Conservation (phyloP, 495 filamentous ascomycete species). For the Talaromyces adpressus region DNA sequence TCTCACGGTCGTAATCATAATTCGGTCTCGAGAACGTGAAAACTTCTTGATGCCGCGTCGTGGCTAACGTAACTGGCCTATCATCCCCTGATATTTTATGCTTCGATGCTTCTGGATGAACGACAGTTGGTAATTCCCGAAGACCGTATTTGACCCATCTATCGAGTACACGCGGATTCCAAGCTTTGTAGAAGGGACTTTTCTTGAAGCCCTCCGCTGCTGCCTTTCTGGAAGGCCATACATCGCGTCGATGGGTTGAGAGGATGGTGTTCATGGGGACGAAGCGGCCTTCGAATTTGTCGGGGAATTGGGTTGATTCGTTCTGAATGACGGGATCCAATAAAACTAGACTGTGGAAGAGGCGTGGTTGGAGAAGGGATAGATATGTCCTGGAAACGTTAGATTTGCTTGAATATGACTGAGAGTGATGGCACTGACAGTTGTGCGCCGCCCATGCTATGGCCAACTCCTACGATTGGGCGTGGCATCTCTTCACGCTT, state of each 20-base stretch:
- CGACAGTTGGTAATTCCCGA: conserved; percentile 51
- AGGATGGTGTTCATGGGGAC: conserved; percentile 34
- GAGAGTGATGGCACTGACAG: conserved; percentile 29
- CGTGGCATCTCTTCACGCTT: conserved; percentile 79
- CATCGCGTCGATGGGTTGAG: conserved; percentile 59
- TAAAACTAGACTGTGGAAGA: conserved; percentile 68
- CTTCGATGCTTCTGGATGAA: conserved; percentile 37
- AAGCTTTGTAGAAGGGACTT: conserved; percentile 62
- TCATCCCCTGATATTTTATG: conserved; percentile 12
- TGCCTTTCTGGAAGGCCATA: conserved; percentile 58
- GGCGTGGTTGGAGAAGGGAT: conserved; percentile 72
- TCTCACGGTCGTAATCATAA: conserved; percentile 31
- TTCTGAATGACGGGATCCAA: conserved; percentile 73
- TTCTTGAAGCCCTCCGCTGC: conserved; percentile 53
- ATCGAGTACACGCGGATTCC: conserved; percentile 68
- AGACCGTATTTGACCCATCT: conserved; percentile 60
- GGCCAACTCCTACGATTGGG: conserved; percentile 83
- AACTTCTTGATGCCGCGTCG: conserved; percentile 55
- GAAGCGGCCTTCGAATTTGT: background rate
- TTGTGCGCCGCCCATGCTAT: conserved; percentile 78
- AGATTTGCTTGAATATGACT: background rate
- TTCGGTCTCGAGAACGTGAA: conserved; percentile 54
- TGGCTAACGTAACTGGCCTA: conserved; percentile 49
- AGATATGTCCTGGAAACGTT: conserved; percentile 35
- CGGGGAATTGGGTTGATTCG: conserved; percentile 27